phyloP scores from a whole-genome alignment of 2,329 filamentous ascomycete genomes.

The Fusarium chaquense region DNA sequence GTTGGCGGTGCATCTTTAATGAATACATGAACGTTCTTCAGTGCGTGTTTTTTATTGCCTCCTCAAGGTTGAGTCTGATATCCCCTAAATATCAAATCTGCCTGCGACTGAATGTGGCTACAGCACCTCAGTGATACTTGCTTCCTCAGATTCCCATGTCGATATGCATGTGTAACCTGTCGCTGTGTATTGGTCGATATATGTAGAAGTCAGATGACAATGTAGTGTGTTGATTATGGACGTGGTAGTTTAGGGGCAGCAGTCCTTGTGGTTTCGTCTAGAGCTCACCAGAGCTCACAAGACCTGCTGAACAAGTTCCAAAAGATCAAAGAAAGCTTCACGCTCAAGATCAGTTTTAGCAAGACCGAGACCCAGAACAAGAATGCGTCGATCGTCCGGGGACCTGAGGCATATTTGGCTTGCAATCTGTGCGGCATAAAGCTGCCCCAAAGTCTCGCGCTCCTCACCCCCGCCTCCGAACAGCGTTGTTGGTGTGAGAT shows the following conservation, averaged over 20 bases:
- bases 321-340: conserved; percentile 72
- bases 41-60: not conserved
- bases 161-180: not conserved
- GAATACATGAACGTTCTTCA: conserved; percentile 46
- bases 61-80: not conserved
- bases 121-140: not conserved
- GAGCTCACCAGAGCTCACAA: conserved; percentile 59
- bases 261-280: not conserved
- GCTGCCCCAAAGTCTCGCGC: conserved; percentile 85
- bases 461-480: conserved; percentile 84
- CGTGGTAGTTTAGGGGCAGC: too few species aligned
- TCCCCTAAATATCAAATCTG: too few species aligned
- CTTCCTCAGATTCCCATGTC: not conserved
- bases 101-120: not conserved
- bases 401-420: conserved; percentile 80
- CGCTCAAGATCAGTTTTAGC: conserved; percentile 62
- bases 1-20: conserved; percentile 47
- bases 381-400: conserved; percentile 70
- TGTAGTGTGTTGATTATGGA: not conserved
- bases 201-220: not conserved
- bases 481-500: conserved; percentile 87
- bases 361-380: conserved; percentile 73
- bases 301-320: conserved; percentile 72
- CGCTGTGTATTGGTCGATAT: not conserved
- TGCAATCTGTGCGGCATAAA: conserved; percentile 90